Conservation (phyloP, 345 rosid species). For the Aethionema arabicum region DNA sequence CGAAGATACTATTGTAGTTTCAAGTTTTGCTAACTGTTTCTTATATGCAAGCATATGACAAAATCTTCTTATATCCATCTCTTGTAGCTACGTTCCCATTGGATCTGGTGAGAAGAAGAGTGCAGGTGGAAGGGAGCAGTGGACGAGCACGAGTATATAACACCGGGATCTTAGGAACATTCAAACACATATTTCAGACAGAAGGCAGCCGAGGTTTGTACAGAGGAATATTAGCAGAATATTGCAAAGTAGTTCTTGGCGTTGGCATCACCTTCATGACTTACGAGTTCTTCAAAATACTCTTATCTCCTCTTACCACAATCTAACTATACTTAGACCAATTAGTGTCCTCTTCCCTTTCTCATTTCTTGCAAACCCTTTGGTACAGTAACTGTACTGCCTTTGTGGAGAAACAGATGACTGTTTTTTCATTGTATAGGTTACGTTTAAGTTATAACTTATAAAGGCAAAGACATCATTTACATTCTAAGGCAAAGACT, state of each 20-base stretch:
- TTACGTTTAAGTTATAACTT: conserved; percentile 12
- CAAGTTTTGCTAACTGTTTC: not conserved
- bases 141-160: conserved; percentile 83
- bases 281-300: conserved; percentile 63
- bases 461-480: conserved; percentile 15
- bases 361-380: conserved; percentile 9
- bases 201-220: conserved; percentile 88
- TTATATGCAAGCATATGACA: conserved; percentile 26
- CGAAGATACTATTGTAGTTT: not conserved
- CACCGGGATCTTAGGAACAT: conserved; percentile 70
- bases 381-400: conserved; percentile 57
- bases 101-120: conserved; percentile 94
- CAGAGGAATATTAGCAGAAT: conserved; percentile 94
- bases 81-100: conserved; percentile 80
- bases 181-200: conserved; percentile 64
- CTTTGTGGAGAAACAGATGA: conserved; percentile 18
- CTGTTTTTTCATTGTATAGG: conserved; percentile 41
- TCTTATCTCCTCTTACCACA: conserved; percentile 43
- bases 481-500: no score
- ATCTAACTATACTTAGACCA: not conserved
- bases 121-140: conserved; percentile 95
- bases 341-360: not conserved
- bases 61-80: not conserved
- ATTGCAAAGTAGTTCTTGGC: conserved; percentile 93
- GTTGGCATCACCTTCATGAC: conserved; percentile 95